Base-by-base conservation (phyloP, 495 filamentous ascomycete genomes). In the Trichocladium uniseriatum region DNA sequence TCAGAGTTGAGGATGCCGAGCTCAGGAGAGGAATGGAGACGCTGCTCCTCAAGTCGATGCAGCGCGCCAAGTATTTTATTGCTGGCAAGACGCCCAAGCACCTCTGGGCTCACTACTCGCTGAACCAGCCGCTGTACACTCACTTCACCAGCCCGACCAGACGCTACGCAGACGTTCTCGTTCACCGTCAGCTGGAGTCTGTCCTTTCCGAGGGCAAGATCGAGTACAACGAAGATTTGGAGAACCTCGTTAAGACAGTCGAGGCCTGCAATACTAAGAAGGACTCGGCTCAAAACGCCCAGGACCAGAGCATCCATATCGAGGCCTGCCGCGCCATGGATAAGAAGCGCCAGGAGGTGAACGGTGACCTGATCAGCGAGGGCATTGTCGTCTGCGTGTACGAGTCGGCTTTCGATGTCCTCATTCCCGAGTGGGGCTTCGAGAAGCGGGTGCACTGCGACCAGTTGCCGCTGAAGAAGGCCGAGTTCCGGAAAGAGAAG, bases 361-460 rank as follows among this genome's bases (percentile, higher is more conserved):
- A 87, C 40, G 88, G 88, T 44, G 94, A 97, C 52, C 78, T 98
- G 31, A 94, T 97, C 67, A 91, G 86, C 70, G 94, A 96, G 63
- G 94, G 92, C 44, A 90, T 98, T 59, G 90, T 98, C 24, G 74
- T 98, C 39, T 95, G 88, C 58, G 94, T 98, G 11, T 98, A 98
- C 69, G 92, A 98, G 71, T 97, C 94, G 10, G 92, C 92, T 36
- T 98, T 98, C 60, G 92, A 98, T 65, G 88, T 98, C 46, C 79
- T 98, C 51, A 97, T 98, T 62, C 94, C 92, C 21, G 94, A 98
- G 58, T 98, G 86, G 68, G 92, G 92, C 38, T 97, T 98, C 53
- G 92, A 98, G 75, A 98, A 98, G 80, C 87, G 92, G 54, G 92
- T 98, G 45, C 92, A 98, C 67, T 98, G 92, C 62, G 92, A 98